Evolutionary conservation across 805 yeast species (phyloP), one percentile per base, ranked within the genome.

Genomic region (Saccharomycopsis sp.): DNA sequence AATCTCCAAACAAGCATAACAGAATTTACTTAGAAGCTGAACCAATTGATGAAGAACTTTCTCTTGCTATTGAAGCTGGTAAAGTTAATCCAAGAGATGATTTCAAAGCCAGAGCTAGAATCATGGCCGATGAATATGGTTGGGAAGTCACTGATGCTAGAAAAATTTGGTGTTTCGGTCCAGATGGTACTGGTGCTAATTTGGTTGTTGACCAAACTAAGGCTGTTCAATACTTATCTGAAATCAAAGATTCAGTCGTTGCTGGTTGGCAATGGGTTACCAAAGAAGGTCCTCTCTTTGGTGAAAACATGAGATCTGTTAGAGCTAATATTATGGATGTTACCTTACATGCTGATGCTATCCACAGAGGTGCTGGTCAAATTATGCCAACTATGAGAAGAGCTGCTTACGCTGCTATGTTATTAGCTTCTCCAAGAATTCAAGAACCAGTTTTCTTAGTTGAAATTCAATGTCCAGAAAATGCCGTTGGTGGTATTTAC

Each of bases 231-330:
- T 89, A 88, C 87, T 80, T 89, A 74, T 69, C 76, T 69, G 98
- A 89, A 79, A 92, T 92, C 79, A 89, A 89, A 85, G 98, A 89
- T 72, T 89, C 95, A 63, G 96, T 88, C 63, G 96, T 87, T 63
- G 92, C 98, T 66, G 97, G 96, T 67, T 89, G 89, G 96, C 96
- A 89, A 76, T 92, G 96, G 96, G 97, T 97, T 72, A 76, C 96
- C 63, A 88, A 84, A 77, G 96, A 92, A 72, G 98, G 98, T 78
- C 98, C 98, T 67, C 72, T 89, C 67, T 75, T 92, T 63, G 95
- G 94, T 76, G 97, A 92, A 79, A 74, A 71, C 69, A 71, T 87
- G 74, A 87, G 98, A 79, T 84, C 95, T 61, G 76, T 87, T 62
- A 87, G 97, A 76, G 73, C 86, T 70, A 89, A 89, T 95, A 83